Conservation (phyloP, 1,284 basidiomycete species). For the Mycena citricolor region DNA sequence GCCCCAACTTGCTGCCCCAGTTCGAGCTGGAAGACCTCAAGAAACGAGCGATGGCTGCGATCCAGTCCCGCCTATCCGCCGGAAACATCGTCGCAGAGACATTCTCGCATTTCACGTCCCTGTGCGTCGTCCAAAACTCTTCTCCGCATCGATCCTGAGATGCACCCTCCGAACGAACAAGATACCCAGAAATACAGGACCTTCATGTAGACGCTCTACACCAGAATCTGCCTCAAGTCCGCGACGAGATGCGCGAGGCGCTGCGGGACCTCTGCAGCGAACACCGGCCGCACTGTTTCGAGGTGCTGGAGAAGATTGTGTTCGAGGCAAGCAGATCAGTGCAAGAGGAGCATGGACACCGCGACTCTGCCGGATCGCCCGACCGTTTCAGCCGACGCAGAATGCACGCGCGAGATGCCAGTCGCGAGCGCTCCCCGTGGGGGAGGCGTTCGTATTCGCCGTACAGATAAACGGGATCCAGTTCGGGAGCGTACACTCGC, state of each 20-base stretch:
- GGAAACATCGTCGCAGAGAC: slow-evolving; percentile 11
- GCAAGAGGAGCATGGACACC: too few relatives aligned
- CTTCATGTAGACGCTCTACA: slow-evolving; percentile 6
- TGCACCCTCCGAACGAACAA: neutral
- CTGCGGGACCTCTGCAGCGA: slow-evolving; percentile 5
- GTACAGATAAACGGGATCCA: too few relatives aligned
- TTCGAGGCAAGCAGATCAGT: too few relatives aligned
- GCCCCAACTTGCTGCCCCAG: too few relatives aligned
- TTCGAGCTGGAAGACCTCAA: slow-evolving; percentile 10
- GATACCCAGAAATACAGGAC: slow-evolving; percentile 10
- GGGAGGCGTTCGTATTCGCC: too few relatives aligned
- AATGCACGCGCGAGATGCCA: too few relatives aligned
- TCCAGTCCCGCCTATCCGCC: slow-evolving; percentile 9
- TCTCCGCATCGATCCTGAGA: too few relatives aligned
- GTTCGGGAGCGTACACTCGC: too few relatives aligned
- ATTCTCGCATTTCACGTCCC: slow-evolving; percentile 17
- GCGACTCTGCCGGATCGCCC: too few relatives aligned
- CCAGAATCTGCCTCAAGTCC: neutral
- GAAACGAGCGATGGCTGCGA: neutral
- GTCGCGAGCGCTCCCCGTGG: too few relatives aligned
- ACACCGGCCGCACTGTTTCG: neutral
- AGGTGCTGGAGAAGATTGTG: slow-evolving; percentile 7
- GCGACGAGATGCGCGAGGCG: slow-evolving; percentile 1
- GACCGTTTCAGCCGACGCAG: too few relatives aligned
- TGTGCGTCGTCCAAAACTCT: slow-evolving; percentile 13